A percentile compares a stretch with the other conserved stretches of the same genome.
Conservation (phyloP, 306 rosid species). For the Malus orientalis region DNA sequence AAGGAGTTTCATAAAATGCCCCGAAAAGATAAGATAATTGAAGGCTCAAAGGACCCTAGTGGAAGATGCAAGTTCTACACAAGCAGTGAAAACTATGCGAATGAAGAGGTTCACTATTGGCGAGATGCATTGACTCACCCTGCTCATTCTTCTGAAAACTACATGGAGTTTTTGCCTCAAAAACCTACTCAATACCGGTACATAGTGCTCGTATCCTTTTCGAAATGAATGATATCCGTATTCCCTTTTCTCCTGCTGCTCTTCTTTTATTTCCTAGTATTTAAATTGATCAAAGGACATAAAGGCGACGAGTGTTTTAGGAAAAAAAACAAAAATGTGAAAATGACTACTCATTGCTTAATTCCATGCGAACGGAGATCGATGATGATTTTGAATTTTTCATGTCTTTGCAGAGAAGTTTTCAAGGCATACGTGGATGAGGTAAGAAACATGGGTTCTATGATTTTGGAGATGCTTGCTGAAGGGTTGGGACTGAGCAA, state of each 20-base stretch:
- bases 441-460: conserved; percentile 7
- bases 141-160: conserved; percentile 44
- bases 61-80: conserved; percentile 52
- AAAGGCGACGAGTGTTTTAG: neutral
- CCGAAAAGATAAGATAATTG: conserved; percentile 42
- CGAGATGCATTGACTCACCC: conserved; percentile 57
- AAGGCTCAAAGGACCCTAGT: conserved; percentile 46
- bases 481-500: conserved; percentile 47
- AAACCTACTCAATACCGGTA: conserved; percentile 54
- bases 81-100: conserved; percentile 45
- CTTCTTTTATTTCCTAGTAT: neutral
- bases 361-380: neutral
- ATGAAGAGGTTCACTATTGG: conserved; percentile 44
- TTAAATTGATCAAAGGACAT: neutral
- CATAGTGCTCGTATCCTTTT: neutral
- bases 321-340: neutral
- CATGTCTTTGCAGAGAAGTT: neutral
- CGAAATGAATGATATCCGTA: neutral
- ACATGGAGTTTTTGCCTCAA: conserved; percentile 53
- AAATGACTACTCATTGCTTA: neutral
- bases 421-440: neutral
- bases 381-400: too few species aligned
- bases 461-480: conserved; percentile 45
- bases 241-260: neutral
- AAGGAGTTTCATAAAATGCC: conserved; percentile 66